Evolutionary conservation across 2,329 filamentous ascomycete genomes (phyloP).

Genomic region (Atkinsonella hypoxylon): DNA sequence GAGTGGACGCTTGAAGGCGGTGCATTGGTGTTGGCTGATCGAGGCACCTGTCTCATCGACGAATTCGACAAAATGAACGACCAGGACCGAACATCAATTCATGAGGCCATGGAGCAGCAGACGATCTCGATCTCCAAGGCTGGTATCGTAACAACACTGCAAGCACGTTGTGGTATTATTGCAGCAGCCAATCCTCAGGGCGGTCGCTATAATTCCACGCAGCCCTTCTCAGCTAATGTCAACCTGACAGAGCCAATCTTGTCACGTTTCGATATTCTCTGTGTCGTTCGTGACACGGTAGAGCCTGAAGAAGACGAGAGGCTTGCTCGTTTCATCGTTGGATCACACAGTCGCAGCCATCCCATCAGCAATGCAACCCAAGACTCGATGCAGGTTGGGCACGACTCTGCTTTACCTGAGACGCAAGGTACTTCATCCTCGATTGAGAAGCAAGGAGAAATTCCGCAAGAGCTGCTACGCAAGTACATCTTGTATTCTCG

Average conservation of each 20-base stretch:
- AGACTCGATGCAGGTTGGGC: slow-evolving; percentile 52
- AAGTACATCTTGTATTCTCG: slow-evolving; percentile 97
- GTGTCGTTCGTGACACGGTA: slow-evolving; percentile 89
- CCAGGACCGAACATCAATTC: slow-evolving; percentile 92
- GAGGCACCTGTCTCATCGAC: slow-evolving; percentile 90
- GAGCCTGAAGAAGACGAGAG: slow-evolving; percentile 88
- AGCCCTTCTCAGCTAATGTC: slow-evolving; percentile 92
- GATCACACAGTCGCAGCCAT: slow-evolving; percentile 85
- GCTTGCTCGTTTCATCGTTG: slow-evolving; percentile 86
- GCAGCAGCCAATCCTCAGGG: slow-evolving; percentile 94
- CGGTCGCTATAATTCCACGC: slow-evolving; percentile 90
- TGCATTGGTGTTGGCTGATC: slow-evolving; percentile 86
- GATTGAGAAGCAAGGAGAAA: slow-evolving; percentile 48
- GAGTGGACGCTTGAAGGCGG: slow-evolving; percentile 98
- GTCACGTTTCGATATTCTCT: slow-evolving; percentile 95
- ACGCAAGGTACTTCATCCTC: slow-evolving; percentile 18
- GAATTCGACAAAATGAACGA: slow-evolving; percentile 99
- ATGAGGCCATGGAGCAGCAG: slow-evolving; percentile 99
- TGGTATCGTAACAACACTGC: slow-evolving; percentile 92
- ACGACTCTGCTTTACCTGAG: slow-evolving; percentile 34
- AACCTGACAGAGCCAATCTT: slow-evolving; percentile 94
- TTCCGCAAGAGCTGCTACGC: slow-evolving; percentile 78
- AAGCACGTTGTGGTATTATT: slow-evolving; percentile 91
- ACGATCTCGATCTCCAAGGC: slow-evolving; percentile 99
- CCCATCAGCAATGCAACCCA: slow-evolving; percentile 42